phyloP scores from a whole-genome alignment of 1,284 basidiomycete species.

The Leucoagaricus sp. region DNA sequence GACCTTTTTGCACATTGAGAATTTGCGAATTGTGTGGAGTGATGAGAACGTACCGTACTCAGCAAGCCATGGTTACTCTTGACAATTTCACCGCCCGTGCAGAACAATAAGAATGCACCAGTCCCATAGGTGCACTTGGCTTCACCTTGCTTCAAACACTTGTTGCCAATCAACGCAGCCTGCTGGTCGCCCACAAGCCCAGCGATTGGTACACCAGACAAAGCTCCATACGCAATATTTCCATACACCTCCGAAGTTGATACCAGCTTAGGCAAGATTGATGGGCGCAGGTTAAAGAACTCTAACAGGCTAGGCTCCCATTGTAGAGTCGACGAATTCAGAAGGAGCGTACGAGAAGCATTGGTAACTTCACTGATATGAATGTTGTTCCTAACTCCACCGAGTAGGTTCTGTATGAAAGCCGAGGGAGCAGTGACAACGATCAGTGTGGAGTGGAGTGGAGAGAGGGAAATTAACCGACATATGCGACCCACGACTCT shows the following conservation, averaged over 20 bases:
- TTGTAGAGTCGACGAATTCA: conserved; percentile 80
- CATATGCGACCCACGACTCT: conserved; percentile 95
- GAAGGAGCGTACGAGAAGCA: conserved; percentile 92
- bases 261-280: conserved; percentile 85
- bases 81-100: conserved; percentile 88
- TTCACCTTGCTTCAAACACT: conserved; percentile 83
- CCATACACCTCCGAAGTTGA: conserved; percentile 95
- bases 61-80: conserved; percentile 86
- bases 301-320: conserved; percentile 86
- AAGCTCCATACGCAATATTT: conserved; percentile 63
- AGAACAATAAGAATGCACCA: conserved; percentile 94
- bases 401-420: conserved; percentile 74
- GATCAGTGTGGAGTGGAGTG: conserved; percentile 15
- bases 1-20: conserved; percentile 48
- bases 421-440: conserved; percentile 1
- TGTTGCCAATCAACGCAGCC: conserved; percentile 95
- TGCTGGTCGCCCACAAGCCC: conserved; percentile 97
- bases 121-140: conserved; percentile 97
- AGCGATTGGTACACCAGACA: conserved; percentile 83
- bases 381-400: conserved; percentile 65
- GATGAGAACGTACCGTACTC: conserved; percentile 66
- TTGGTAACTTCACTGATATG: conserved; percentile 97
- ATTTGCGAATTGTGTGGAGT: conserved; percentile 20
- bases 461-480: conserved; percentile 39
- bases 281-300: conserved; percentile 84